Evolutionary conservation across 2,329 filamentous ascomycete species (phyloP), one percentile per base, ranked within the genome.

Genomic region (Neonectria punicea): DNA sequence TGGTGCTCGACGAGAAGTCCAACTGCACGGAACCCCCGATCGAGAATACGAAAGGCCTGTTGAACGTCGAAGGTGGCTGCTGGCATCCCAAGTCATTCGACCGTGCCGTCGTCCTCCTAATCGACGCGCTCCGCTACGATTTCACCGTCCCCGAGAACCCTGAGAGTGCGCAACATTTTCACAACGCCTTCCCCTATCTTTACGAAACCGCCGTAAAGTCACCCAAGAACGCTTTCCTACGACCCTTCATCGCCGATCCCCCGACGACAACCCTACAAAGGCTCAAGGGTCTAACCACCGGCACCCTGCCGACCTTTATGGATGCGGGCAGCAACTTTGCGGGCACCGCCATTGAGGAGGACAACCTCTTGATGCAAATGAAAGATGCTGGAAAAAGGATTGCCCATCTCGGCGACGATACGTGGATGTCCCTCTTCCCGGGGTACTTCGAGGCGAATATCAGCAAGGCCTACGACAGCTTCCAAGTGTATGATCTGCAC

Each of bases 401-500:
- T 70, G 96, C 94, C 6, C 97, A 99, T 75, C 83, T 99, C 41
- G 96, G 96, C n/a, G 96, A 99, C 78, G 95, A 99, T 80, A 99
- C 96, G 5, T 99, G 96, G 96, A 92, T 94, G 70, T 87, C 93
- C 47, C 83, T 99, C 16, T 99, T 98, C 77, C 96, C 96, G 0
- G 93, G 87, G n/a, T 94, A 97, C 78, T 99, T 99, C 74, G 91
- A 97, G 77, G 83, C 90, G 9, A 92, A 95, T 61, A 88, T 98
- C 61, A 97, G 94, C 71, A 89, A 86, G 72, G 89, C 96, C 0
- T 99, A 97, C 78, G 95, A 98, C 78, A 98, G 95, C 67, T 97
- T 99, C 82, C 98, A 98, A 75, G 96, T 98, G 7, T 98, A 94
- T 93, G 96, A 99, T 78, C 80, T 99, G 73, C 94, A 98, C 78